Percentiles rank a stretch among this genome's conserved stretches.
Conservation (phyloP, 2,329 filamentous ascomycete species). For the Trichophyton schoenleinii region DNA sequence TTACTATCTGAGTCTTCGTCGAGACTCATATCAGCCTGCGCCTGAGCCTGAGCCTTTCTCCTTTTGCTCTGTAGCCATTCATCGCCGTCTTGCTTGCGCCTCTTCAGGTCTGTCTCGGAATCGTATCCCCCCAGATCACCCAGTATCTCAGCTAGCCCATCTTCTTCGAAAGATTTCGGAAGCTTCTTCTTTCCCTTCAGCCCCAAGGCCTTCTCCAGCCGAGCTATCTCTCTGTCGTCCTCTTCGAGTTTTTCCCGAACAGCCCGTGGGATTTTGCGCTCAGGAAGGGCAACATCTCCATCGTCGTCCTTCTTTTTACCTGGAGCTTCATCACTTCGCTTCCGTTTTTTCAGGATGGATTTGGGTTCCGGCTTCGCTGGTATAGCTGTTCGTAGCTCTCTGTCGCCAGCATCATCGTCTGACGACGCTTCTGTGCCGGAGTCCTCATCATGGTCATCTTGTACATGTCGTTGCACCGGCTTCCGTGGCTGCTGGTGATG, state of each 20-base stretch:
- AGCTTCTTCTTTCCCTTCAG: conserved; percentile 59
- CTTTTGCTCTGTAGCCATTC: conserved; percentile 49
- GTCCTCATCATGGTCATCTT: conserved; percentile 6
- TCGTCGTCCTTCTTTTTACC: conserved; percentile 20
- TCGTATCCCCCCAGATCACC: conserved; percentile 49
- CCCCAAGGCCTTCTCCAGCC: conserved; percentile 76
- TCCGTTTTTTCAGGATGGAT: conserved; percentile 27
- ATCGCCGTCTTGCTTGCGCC: conserved; percentile 51
- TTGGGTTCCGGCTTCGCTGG: conserved; percentile 17
- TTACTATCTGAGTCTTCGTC: conserved; percentile 23
- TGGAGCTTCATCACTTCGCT: conserved; percentile 13
- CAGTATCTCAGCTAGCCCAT: conserved; percentile 69
- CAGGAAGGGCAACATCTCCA: background rate
- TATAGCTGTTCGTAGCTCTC: conserved; percentile 16
- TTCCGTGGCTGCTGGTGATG: conserved; percentile 20
- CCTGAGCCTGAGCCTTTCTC: conserved; percentile 36
- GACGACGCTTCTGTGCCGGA: conserved; percentile 14
- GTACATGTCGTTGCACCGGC: background rate
- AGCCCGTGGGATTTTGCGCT: conserved; percentile 21
- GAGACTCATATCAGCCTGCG: conserved; percentile 18
- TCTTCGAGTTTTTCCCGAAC: conserved; percentile 56
- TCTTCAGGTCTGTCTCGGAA: conserved; percentile 38
- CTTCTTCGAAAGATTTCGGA: conserved; percentile 62
- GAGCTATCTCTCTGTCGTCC: conserved; percentile 81
- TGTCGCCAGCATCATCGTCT: conserved; percentile 21